Evolutionary conservation across 1,284 basidiomycete genomes (phyloP).

Genomic region (Spongiforma sp.): DNA sequence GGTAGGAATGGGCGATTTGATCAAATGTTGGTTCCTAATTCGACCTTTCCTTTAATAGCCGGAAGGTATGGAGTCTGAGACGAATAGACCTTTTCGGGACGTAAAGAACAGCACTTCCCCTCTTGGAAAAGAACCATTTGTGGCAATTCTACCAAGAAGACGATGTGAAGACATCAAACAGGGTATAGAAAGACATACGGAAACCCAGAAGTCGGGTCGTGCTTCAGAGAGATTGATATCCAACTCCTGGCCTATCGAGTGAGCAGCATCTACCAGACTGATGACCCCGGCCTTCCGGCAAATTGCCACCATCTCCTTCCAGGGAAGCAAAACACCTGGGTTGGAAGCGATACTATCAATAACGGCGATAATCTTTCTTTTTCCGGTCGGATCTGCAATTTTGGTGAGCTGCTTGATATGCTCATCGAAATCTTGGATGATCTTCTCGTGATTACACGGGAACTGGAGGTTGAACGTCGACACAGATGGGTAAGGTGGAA

Average conservation of each 20-base stretch:
- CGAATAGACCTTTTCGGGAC: too few relatives aligned
- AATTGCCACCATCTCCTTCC: conserved; percentile 75
- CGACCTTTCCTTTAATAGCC: conserved; percentile 38
- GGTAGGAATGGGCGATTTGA: too few relatives aligned
- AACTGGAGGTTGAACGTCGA: too few relatives aligned
- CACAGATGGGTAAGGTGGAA: too few relatives aligned
- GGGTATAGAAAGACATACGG: conserved; percentile 48
- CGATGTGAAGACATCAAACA: background rate
- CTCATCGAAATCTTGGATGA: too few relatives aligned
- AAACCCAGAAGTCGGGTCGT: conserved; percentile 84
- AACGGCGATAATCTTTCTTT: conserved; percentile 67
- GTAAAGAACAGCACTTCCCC: too few relatives aligned
- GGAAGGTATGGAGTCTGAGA: too few relatives aligned
- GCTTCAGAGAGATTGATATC: conserved; percentile 68
- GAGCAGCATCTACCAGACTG: conserved; percentile 84
- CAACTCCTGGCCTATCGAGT: too few relatives aligned
- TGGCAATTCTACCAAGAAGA: conserved; percentile 58
- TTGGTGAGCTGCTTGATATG: conserved; percentile 34
- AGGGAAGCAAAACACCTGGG: conserved; percentile 79
- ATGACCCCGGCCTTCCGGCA: conserved; percentile 71
- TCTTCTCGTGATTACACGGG: too few relatives aligned
- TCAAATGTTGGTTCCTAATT: too few relatives aligned
- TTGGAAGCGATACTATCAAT: conserved; percentile 78
- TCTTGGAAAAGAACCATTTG: too few relatives aligned
- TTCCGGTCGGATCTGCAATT: conserved; percentile 29